A percentile compares a stretch with the other conserved stretches of the same genome.
Evolutionary conservation across 805 yeast species (phyloP).

Genomic region (Starmerella davenportii): DNA sequence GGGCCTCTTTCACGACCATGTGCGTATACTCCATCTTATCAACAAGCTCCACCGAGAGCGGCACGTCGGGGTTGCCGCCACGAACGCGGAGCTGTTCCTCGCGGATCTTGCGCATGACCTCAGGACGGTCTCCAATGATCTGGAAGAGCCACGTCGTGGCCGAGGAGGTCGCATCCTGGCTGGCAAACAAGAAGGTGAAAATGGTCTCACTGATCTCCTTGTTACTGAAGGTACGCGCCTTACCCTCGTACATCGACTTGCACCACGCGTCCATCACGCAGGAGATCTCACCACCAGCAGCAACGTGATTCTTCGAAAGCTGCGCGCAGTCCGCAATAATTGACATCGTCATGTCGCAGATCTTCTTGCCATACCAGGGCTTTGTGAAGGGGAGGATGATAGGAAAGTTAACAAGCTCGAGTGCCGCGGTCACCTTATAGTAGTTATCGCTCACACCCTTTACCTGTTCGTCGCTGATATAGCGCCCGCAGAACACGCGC

Average conservation of each 20-base stretch:
- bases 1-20: constrained; percentile 79
- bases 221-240: constrained; percentile 66
- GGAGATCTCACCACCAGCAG: constrained; percentile 54
- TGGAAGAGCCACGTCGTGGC: constrained; percentile 98
- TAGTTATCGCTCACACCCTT: constrained; percentile 80
- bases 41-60: constrained; percentile 52
- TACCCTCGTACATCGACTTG: constrained; percentile 49
- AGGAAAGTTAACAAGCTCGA: constrained; percentile 95
- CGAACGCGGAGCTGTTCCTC: constrained; percentile 80
- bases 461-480: constrained; percentile 82
- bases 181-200: constrained; percentile 90
- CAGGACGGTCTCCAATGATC: constrained; percentile 88
- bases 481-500: constrained; percentile 88
- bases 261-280: constrained; percentile 97
- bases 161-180: constrained; percentile 95
- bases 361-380: constrained; percentile 91
- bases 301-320: constrained; percentile 65
- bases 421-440: constrained; percentile 81
- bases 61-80: constrained; percentile 48
- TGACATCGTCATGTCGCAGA: constrained; percentile 87
- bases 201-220: constrained; percentile 90
- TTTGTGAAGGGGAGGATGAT: constrained; percentile 89
- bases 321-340: constrained; percentile 79
- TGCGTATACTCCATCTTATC: constrained; percentile 76
- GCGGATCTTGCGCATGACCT: constrained; percentile 66